Evolutionary conservation across 768 basidiomycete species (phyloP), one percentile per base, ranked within the genome.

Genomic region (Tephrocybe sp.): DNA sequence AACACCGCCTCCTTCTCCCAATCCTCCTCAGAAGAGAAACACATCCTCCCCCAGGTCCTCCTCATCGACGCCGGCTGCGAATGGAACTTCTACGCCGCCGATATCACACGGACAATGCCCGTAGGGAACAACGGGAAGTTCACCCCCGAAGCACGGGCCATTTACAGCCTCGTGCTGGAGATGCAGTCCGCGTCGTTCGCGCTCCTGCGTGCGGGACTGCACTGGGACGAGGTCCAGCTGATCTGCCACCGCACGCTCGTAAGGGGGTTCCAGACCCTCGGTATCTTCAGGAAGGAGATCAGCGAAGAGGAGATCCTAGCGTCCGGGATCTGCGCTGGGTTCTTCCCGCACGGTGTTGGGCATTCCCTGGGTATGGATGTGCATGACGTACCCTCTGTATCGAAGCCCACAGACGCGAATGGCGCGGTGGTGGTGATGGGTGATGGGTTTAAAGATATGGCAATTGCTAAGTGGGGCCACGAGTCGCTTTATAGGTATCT

Each of bases 1-100:
- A 85, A 89, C 63, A 67, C 65, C 16, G 72, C 74, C 33, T 68
- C 68, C 0, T 66, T 87, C 30, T 69, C 74, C 3, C 71, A 74
- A 34, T 67, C 64, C 7, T 63, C 71, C 11, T 56, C 67, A 2
- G 34, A 3, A n/a, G 17, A 46, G 8, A 74, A 71, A 45, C 64
- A 75, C 13, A 57, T 86, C 43, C 57, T 69, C 30, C 84, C 86
- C 0, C 84, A 89, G 64, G 87, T 96, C 6, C 74, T 96, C 4
- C 79, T 96, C 30, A 94, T 96, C 55, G 96, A 98, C 60, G 96
- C 96, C 0, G 94, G 95, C 0, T 95, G 94, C 62, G 96, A 98
- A 70, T 95, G 83, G 84, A 58, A 65, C 46, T 67, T 68, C 56
- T 74, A 75, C 41, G 71, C 77, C 1, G 72, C 73, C 13, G 74